Conservation (phyloP, 768 basidiomycete species). For the Lactarius hengduanensis region DNA sequence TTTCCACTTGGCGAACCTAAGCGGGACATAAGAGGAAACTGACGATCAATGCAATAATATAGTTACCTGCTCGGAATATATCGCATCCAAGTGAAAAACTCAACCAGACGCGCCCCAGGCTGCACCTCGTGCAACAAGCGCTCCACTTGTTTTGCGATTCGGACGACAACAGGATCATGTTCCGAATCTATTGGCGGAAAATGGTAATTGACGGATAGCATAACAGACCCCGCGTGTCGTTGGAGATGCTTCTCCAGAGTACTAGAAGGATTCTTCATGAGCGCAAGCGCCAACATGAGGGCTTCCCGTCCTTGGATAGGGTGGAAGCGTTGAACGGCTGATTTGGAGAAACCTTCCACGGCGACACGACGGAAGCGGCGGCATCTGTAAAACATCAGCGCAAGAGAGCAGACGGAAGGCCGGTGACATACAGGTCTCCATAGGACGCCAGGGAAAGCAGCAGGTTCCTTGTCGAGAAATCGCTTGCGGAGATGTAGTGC, state of each 20-base stretch:
- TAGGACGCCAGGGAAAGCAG: constrained; percentile 31
- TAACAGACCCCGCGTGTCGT: constrained; percentile 26
- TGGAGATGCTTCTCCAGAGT: constrained; percentile 32
- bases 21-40: background rate
- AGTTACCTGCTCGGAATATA: constrained; percentile 5
- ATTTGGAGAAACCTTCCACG: constrained; percentile 33
- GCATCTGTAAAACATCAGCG: constrained; percentile 16
- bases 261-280: constrained; percentile 32
- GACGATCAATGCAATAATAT: background rate
- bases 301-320: constrained; percentile 36
- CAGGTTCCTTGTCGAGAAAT: constrained; percentile 34
- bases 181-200: constrained; percentile 21
- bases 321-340: constrained; percentile 30
- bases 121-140: background rate
- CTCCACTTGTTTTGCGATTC: background rate
- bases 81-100: background rate
- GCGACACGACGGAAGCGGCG: constrained; percentile 32
- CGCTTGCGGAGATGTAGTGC: constrained; percentile 32
- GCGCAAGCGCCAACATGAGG: constrained; percentile 24
- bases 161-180: background rate
- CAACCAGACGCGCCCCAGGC: background rate
- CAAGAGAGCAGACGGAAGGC: too few species aligned
- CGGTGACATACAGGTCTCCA: constrained; percentile 22
- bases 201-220: constrained; percentile 29
- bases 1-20: constrained; percentile 19